Conservation (phyloP, 2,329 filamentous ascomycete genomes). For the Chrysoporthe austroafricana region DNA sequence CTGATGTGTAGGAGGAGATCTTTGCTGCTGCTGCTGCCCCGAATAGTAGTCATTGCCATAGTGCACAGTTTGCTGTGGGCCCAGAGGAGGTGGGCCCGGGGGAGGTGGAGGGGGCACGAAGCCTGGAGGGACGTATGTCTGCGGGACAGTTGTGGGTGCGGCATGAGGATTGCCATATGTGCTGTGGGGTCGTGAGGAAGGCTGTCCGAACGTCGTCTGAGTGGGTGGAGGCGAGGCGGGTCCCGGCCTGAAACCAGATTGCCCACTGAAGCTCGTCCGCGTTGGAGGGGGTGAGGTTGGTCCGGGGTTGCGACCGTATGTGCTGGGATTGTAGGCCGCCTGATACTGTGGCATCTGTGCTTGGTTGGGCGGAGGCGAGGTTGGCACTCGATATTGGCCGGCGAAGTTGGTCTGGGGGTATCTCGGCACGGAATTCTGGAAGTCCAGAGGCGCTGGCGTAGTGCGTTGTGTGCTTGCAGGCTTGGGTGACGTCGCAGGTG, state of each 20-base stretch:
- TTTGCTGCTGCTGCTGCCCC: slow-evolving; percentile 55
- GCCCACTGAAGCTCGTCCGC: slow-evolving; percentile 42
- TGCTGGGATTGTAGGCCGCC: slow-evolving; percentile 59
- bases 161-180: slow-evolving; percentile 50
- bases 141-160: slow-evolving; percentile 32
- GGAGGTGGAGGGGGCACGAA: slow-evolving; percentile 68
- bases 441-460: slow-evolving; percentile 42
- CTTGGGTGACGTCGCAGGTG: slow-evolving; percentile 49
- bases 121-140: slow-evolving; percentile 52
- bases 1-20: slow-evolving; percentile 36
- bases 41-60: slow-evolving; percentile 51
- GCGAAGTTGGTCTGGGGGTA: slow-evolving; percentile 60
- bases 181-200: slow-evolving; percentile 50
- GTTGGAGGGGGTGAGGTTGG: slow-evolving; percentile 51
- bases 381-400: slow-evolving; percentile 64
- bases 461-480: slow-evolving; percentile 41
- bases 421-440: slow-evolving; percentile 43
- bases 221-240: slow-evolving; percentile 62
- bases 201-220: slow-evolving; percentile 55
- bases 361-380: slow-evolving; percentile 57
- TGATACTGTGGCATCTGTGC: slow-evolving; percentile 48
- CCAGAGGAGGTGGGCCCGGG: slow-evolving; percentile 64
- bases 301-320: slow-evolving; percentile 60
- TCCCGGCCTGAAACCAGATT: slow-evolving; percentile 36
- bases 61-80: slow-evolving; percentile 65